These are phyloP conservation scores for Penicilliopsis zonata DNA, from an alignment of 495 filamentous ascomycete species.

Conservation along the genomic window DNA sequence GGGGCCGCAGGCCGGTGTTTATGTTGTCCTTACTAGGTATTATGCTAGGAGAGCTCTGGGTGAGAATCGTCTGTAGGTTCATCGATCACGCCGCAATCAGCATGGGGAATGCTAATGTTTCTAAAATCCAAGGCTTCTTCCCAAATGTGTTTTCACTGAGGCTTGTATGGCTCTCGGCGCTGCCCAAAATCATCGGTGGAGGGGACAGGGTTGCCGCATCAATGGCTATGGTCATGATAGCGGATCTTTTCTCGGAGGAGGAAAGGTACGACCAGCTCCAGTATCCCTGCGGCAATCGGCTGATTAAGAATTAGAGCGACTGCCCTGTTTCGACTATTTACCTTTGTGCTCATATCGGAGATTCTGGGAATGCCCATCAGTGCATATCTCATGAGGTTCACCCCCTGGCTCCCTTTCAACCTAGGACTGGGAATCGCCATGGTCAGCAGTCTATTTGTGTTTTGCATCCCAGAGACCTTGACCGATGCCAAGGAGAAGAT, in stretches of 20 bases:
- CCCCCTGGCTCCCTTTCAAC: slow-evolving; percentile 15
- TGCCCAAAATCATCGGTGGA: slow-evolving; percentile 18
- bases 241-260: slow-evolving; percentile 20
- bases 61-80: slow-evolving; percentile 24
- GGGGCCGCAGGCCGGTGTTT: slow-evolving; percentile 31
- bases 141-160: slow-evolving; percentile 17
- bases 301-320: slow-evolving; percentile 11
- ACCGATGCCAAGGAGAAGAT: slow-evolving; percentile 10
- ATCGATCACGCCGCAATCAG: slow-evolving; percentile 1
- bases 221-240: slow-evolving; percentile 16
- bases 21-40: slow-evolving; percentile 22
- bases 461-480: slow-evolving; percentile 36
- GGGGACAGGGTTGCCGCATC: slow-evolving; percentile 13
- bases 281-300: background rate
- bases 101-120: no score
- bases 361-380: slow-evolving; percentile 20
- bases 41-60: slow-evolving; percentile 17
- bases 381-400: slow-evolving; percentile 17
- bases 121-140: slow-evolving; percentile 10
- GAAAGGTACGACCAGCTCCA: slow-evolving; percentile 14
- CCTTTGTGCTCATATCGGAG: slow-evolving; percentile 12
- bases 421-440: slow-evolving; percentile 14
- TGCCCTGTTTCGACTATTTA: slow-evolving; percentile 14
- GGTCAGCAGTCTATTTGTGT: slow-evolving; percentile 13
- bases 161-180: slow-evolving; percentile 17